phyloP scores from a whole-genome alignment of 768 basidiomycete species.

The Krasilnikovozyma curviuscula region DNA sequence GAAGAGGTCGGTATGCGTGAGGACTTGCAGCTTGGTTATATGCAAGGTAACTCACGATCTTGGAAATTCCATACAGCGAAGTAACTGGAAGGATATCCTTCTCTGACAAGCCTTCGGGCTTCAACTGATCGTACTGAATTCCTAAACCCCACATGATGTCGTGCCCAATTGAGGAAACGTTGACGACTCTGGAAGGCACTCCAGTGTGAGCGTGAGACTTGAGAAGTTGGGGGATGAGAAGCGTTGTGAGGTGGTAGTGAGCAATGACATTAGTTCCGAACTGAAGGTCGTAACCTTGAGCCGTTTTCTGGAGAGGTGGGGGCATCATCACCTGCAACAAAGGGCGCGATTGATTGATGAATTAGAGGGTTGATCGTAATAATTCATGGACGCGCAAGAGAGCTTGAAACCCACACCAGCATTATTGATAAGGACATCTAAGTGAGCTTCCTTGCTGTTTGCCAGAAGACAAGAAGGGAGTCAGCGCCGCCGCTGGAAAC shows the following conservation, averaged over 20 bases:
- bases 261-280: conserved; percentile 12
- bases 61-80: conserved; percentile 13
- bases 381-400: too few species aligned
- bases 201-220: not conserved
- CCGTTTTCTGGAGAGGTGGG: conserved; percentile 5
- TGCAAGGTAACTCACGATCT: too few species aligned
- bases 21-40: too few species aligned
- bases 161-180: not conserved
- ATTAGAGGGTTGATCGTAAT: too few species aligned
- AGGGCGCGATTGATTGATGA: too few species aligned
- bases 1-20: too few species aligned
- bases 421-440: conserved; percentile 4
- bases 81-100: too few species aligned
- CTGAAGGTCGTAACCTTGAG: conserved; percentile 11
- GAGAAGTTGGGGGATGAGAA: conserved; percentile 11
- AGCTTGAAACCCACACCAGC: too few species aligned
- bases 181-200: conserved; percentile 12
- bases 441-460: not conserved
- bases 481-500: not conserved
- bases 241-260: conserved; percentile 11
- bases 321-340: conserved; percentile 11
- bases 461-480: too few species aligned
- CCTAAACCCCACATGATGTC: not conserved
- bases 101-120: not conserved
- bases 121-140: conserved; percentile 11